Percentiles rank a stretch among this genome's conserved stretches.
These are phyloP conservation scores for Penicillium odoratum DNA, from an alignment of 495 filamentous ascomycete genomes.

Conservation along the genomic window DNA sequence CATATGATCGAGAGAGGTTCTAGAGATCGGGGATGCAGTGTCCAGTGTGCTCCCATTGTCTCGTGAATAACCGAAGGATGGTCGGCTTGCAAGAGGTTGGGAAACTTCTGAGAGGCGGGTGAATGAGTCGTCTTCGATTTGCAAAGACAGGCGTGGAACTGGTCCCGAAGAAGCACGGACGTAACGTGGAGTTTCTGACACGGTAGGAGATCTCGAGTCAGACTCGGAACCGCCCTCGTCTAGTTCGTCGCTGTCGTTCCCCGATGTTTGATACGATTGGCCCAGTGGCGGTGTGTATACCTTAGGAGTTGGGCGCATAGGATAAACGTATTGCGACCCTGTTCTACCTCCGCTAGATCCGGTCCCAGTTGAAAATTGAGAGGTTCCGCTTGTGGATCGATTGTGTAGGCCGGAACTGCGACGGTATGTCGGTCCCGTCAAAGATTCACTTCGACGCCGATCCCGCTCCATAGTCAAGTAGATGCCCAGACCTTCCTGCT, in stretches of 20 bases:
- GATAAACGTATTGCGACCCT: constrained; percentile 55
- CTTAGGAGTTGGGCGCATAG: constrained; percentile 59
- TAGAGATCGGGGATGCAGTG: constrained; percentile 49
- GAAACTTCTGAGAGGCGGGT: constrained; percentile 49
- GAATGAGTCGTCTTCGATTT: constrained; percentile 50
- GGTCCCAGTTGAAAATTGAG: constrained; percentile 51
- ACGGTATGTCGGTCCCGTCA: constrained; percentile 25
- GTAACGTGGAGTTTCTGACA: constrained; percentile 29
- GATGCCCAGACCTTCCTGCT: constrained; percentile 58
- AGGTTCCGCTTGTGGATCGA: constrained; percentile 57
- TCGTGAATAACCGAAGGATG: constrained; percentile 50
- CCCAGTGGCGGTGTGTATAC: constrained; percentile 56
- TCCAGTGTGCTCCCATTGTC: constrained; percentile 44
- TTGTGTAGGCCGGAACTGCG: constrained; percentile 46
- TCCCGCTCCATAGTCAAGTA: constrained; percentile 49
- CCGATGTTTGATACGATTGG: constrained; percentile 52
- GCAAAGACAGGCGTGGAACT: constrained; percentile 41
- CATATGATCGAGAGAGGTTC: constrained; percentile 57
- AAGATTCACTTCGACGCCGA: constrained; percentile 30
- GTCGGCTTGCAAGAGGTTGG: constrained; percentile 49
- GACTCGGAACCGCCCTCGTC: constrained; percentile 34
- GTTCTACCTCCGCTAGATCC: constrained; percentile 51
- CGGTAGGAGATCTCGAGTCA: constrained; percentile 23
- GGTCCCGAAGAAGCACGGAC: constrained; percentile 32
- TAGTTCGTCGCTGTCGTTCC: constrained; percentile 47